Conservation (phyloP, 768 basidiomycete genomes). For the Trametes cubensis region DNA sequence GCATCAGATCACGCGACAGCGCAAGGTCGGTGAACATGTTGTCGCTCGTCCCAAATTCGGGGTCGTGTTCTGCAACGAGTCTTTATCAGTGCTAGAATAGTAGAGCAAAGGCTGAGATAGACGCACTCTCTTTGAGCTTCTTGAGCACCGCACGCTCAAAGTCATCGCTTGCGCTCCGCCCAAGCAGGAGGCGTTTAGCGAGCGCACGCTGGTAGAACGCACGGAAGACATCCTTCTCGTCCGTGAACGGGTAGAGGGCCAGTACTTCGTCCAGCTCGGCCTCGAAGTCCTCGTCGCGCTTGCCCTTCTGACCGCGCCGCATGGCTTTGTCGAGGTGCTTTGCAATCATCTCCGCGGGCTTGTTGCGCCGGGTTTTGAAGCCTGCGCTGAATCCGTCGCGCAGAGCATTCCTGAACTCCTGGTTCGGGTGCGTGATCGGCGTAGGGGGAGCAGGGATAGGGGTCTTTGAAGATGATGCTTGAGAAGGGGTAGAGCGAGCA, state of each 20-base stretch:
- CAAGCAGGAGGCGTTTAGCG: slow-evolving; percentile 85
- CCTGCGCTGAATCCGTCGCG: slow-evolving; percentile 71
- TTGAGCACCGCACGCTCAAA: slow-evolving; percentile 84
- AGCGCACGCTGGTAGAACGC: slow-evolving; percentile 88
- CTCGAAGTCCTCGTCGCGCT: slow-evolving; percentile 65
- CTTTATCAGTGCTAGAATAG: neutral
- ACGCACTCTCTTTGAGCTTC: slow-evolving; percentile 81
- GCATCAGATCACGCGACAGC: slow-evolving; percentile 73
- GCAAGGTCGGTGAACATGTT: slow-evolving; percentile 94
- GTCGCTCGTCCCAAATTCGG: slow-evolving; percentile 92
- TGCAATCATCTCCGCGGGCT: slow-evolving; percentile 92
- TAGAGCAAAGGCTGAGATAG: neutral
- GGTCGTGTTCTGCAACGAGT: slow-evolving; percentile 75
- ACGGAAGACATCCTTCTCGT: slow-evolving; percentile 93
- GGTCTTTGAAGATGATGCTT: slow-evolving; percentile 24
- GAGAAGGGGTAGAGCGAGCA: neutral
- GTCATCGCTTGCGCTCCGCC: slow-evolving; percentile 83
- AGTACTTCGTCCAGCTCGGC: slow-evolving; percentile 65
- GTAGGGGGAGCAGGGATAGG: slow-evolving; percentile 36
- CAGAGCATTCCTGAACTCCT: slow-evolving; percentile 67
- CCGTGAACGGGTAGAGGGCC: slow-evolving; percentile 80
- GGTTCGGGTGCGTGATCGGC: slow-evolving; percentile 40
- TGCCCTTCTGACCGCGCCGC: slow-evolving; percentile 80
- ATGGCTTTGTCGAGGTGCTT: slow-evolving; percentile 86
- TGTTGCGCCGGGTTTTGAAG: slow-evolving; percentile 75